Evolutionary conservation across 345 rosid species (phyloP), one percentile per base, ranked within the genome.

Genomic region (Lepidium aucheri): DNA sequence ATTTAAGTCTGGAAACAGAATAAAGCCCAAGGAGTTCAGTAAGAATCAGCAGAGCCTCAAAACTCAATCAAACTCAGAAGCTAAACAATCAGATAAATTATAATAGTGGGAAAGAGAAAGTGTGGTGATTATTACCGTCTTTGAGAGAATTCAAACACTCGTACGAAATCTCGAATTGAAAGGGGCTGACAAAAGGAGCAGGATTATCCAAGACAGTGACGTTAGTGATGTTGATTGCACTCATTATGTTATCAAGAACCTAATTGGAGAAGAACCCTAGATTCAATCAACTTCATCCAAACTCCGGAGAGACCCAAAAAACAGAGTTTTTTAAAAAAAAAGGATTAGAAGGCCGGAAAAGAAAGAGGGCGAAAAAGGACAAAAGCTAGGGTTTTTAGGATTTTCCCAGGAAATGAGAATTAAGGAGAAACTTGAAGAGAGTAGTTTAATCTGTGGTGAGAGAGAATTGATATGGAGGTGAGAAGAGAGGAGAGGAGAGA

Each of bases 141-240:
- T 94, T 84, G 63, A 94, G 97, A 70, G 97, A 86, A 52, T 89
- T 83, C 78, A 94, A 79, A 65, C 99, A 88, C 84, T 94, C 99
- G 68, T 94, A 94, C 12, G 99, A 90, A 68, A 94, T 90, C 82
- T 94, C 99, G 77, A 94, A 94, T 85, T 90, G 97, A 73, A 94
- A 87, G 0, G 99, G 95, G 64, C 85, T 80, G 59, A 80, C 73
- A 69, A 94, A 94, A 6, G 91, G 84, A 20, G 99, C 95, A 5
- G 97, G 97, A 46, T 94, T 94, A 36, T 94, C 97, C 74, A 94
- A 60, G 0, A 94, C 99, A 53, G 90, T 59, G 33, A 94, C 97
- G 79, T 94, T 94, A 2, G 95, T 94, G 70, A 94, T 78, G 45
- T 90, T 94, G 58, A 94, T 90, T 7, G 96, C 96, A 63, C 99